A percentile compares a stretch with the other conserved stretches of the same genome.
Conservation (phyloP, 495 filamentous ascomycete species). For the Hyaloscypha finlandica region DNA sequence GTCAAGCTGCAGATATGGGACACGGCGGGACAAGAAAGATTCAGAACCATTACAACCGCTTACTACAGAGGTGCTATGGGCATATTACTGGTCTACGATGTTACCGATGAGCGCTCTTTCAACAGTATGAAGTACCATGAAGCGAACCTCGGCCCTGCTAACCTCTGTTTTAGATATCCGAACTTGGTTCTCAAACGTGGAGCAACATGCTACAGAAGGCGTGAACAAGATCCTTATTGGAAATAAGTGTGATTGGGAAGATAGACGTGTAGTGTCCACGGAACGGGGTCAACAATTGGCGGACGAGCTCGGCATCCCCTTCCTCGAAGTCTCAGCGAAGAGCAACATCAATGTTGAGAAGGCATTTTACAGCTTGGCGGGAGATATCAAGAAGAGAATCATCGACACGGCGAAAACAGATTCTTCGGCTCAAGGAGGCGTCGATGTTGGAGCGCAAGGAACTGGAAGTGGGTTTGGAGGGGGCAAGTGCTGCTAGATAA, state of each 20-base stretch:
- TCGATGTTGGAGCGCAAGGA: slow-evolving; percentile 68
- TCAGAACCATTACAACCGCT: slow-evolving; percentile 97
- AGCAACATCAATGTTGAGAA: slow-evolving; percentile 99
- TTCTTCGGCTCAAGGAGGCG: slow-evolving; percentile 60
- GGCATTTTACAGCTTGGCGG: slow-evolving; percentile 93
- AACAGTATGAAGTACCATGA: slow-evolving; percentile 68
- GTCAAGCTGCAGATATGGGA: slow-evolving; percentile 99
- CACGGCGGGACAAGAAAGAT: slow-evolving; percentile 95
- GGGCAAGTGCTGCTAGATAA: slow-evolving; percentile 78
- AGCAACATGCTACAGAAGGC: slow-evolving; percentile 97
- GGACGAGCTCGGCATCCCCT: slow-evolving; percentile 95
- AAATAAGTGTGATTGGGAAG: slow-evolving; percentile 99
- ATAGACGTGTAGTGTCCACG: slow-evolving; percentile 91
- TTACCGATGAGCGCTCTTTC: slow-evolving; percentile 95
- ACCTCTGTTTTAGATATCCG: slow-evolving; percentile 72
- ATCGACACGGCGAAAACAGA: slow-evolving; percentile 85
- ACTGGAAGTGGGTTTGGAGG: slow-evolving; percentile 61
- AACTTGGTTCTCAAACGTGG: slow-evolving; percentile 99
- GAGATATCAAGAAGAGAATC: slow-evolving; percentile 96
- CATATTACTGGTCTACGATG: slow-evolving; percentile 96
- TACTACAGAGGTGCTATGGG: slow-evolving; percentile 99
- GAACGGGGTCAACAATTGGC: slow-evolving; percentile 92
- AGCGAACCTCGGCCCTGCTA: slow-evolving; percentile 1
- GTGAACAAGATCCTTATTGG: slow-evolving; percentile 99
- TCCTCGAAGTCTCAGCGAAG: slow-evolving; percentile 97